Evolutionary conservation across 257 asterid species (phyloP).

Genomic region (Solanum boliviense): DNA sequence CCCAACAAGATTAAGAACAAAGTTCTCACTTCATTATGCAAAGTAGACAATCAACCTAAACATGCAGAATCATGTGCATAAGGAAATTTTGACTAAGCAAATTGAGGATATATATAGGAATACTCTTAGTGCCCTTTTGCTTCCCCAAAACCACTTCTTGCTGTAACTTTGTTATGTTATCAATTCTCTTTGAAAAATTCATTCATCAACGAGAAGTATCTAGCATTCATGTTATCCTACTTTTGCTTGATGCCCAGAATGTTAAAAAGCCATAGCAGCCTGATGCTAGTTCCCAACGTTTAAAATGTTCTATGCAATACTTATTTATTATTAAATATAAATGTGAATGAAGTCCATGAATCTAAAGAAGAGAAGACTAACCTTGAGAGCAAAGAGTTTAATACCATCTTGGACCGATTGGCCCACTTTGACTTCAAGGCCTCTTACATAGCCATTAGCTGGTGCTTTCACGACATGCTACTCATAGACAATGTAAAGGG

Average conservation of each 20-base stretch:
- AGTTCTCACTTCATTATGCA: neutral
- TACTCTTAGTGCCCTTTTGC: neutral
- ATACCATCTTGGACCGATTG: slow-evolving; percentile 79
- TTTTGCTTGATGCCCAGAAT: neutral
- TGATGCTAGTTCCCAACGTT: neutral
- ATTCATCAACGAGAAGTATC: neutral
- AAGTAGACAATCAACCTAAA: neutral
- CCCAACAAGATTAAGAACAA: neutral
- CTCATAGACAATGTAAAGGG: neutral
- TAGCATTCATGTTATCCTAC: neutral
- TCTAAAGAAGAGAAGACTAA: slow-evolving; percentile 8
- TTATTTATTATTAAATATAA: neutral
- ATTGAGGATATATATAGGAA: neutral
- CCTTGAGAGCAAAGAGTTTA: slow-evolving; percentile 57
- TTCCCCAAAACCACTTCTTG: neutral
- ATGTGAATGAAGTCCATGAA: neutral
- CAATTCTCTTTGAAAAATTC: neutral
- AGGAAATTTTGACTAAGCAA: neutral
- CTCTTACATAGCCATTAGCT: slow-evolving; percentile 46
- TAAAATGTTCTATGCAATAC: neutral
- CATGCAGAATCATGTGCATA: neutral
- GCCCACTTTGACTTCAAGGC: slow-evolving; percentile 63
- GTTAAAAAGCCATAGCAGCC: neutral
- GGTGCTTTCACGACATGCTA: slow-evolving; percentile 95
- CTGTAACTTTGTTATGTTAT: neutral